Base-by-base conservation (phyloP, 441 rosid species). In the Hura crepitans region DNA sequence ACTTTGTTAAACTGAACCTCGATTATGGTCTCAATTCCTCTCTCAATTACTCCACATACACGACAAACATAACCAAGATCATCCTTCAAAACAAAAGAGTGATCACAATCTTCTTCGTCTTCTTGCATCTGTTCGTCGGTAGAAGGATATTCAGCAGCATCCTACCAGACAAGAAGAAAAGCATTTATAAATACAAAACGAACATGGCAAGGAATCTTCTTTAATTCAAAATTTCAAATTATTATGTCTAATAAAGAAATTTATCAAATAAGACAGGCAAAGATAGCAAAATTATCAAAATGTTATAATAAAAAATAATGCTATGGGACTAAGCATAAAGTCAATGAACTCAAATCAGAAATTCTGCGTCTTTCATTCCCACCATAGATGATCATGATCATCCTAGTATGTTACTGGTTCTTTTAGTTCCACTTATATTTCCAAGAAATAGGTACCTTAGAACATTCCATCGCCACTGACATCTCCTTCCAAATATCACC, bases 401-500 rank as follows among this genome's bases (percentile, higher is more conserved):
- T 23, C 46, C 13, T 15, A 58, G 31, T 12, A 7, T 49, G 28
- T 31, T 10, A 43, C 7, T 14, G 35, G n/a, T 59, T 31, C 65
- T 68, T 28, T 12, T 30, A 28, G 13, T 62, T 23, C 15, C 28
- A 28, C 9, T 20, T 43, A n/a, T 17, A 27, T 51, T 67, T 58
- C 30, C 20, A 4, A 37, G 6, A 27, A 25, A 33, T 72, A 23
- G 69, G 54, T 83, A 92, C 96, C 97, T 89, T 95, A 46, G 92
- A 80, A 75, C 71, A 72, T 70, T 84, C 94, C 73, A 90, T 70
- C 27, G 96, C 86, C 78, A 84, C 71, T 60, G 86, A 78, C 97
- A 92, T 90, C 77, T 87, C 93, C 59, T 80, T 84, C 99, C 97
- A 95, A 60, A 95, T 89, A 80, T 89, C 87, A 64, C 89, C 89